Conservation (phyloP, 306 rosid genomes). For the Ormosia semicastrata region DNA sequence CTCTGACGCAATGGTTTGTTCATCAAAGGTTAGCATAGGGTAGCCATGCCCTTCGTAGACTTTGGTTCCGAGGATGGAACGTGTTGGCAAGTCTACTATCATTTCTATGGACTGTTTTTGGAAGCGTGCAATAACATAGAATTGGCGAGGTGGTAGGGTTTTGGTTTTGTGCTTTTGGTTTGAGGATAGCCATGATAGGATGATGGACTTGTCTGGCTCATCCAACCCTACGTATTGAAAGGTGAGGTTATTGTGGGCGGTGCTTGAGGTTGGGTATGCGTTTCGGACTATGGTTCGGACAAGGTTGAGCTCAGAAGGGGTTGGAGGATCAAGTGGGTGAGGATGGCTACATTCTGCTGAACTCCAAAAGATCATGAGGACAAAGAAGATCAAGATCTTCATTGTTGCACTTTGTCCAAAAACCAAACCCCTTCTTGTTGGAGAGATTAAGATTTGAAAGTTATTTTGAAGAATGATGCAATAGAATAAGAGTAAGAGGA, state of each 20-base stretch:
- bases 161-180: neutral
- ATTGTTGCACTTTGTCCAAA: neutral
- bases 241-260: constrained; percentile 8
- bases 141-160: constrained; percentile 32
- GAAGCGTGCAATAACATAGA: constrained; percentile 34
- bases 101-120: constrained; percentile 38
- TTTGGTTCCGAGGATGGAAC: constrained; percentile 9
- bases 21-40: constrained; percentile 28
- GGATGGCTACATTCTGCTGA: neutral
- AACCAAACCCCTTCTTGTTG: neutral
- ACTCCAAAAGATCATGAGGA: neutral
- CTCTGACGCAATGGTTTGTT: neutral
- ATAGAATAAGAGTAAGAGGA: too few species aligned
- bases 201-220: constrained; percentile 44
- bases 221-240: constrained; percentile 61
- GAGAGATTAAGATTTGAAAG: too few species aligned
- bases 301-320: constrained; percentile 34
- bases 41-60: constrained; percentile 35
- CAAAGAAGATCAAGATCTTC: neutral
- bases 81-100: constrained; percentile 26
- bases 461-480: too few species aligned
- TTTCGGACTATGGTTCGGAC: constrained; percentile 28
- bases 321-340: constrained; percentile 57
- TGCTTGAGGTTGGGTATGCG: neutral
- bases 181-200: constrained; percentile 41